Base-by-base conservation (phyloP, 2,329 filamentous ascomycete genomes). In the Microdochium nivale region DNA sequence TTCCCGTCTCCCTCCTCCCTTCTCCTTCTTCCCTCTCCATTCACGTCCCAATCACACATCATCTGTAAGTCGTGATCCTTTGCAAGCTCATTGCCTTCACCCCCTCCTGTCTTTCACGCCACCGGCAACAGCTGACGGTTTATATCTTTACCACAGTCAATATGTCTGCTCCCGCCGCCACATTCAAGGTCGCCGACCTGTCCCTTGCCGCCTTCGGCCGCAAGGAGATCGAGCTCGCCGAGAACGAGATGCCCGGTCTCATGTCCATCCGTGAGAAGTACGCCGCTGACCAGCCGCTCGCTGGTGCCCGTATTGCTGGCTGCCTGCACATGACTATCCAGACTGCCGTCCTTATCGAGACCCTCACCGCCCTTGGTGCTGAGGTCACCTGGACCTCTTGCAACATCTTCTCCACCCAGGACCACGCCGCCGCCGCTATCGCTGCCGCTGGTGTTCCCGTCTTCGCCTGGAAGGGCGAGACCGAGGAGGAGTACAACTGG, bases 271-370 rank as follows among this genome's bases (percentile, higher is more conserved):
- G 94, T 70, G 71, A 75, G 68, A 96, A 95, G 81, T 99, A 97
- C 73, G 88, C 88, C 64, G 73, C 73, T 56, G 92, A 96, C 76
- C 92, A 97, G 83, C 94, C 94, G 65, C 83, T 99, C 67, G 86
- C 86, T 70, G 91, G 92, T 71, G 90, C 91, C 72, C 87, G 92
- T 67, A 96, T 99, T 73, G 94, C 94, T 65, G 94, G 94, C 70
- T 97, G 94, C 78, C 80, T 97, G 72, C 91, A 96, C 86, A 96
- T 96, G 92, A 97, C 94, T 72, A 97, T 99, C 78, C 94, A 99
- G 81, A 99, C 94, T 60, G 94, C 94, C 65, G 94, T 99, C 69
- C 86, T 99, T 67, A 99, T 99, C 75, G 94, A 99, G 86, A 99
- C 94, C 61, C 86, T 99, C 70, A 88, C 81, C 67, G 79, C 86